Evolutionary conservation across 306 rosid genomes (phyloP), one percentile per base, ranked within the genome.

Genomic region (Cercis canadensis): DNA sequence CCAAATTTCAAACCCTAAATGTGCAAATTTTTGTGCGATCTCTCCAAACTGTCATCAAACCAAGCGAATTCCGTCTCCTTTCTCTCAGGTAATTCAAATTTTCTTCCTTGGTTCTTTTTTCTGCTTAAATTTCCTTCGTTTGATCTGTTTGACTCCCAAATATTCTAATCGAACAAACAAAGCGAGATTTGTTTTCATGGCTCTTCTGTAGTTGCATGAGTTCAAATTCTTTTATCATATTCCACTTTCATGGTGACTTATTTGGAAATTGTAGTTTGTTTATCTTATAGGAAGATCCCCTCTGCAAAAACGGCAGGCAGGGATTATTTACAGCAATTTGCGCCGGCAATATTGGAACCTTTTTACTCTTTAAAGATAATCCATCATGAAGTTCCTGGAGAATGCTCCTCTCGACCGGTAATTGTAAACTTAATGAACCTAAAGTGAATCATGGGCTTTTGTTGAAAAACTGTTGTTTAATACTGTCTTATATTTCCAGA

Each of bases 391-490:
- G 88, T 93, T 87, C 72, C 73, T 93, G 17, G 98, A 90, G 40
- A 88, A 86, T 76, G 81, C 98, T 49, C 87, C 96, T 32, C 61
- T 94, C 44, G 98, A 94, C 13, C 85, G 97, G 98, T 94, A 81
- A 54, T 29, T 63, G 44, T 65, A n/a, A 56, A 39, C 57, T 79
- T 40, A 13, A 57, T 12, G 75, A 39, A 9, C 66, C 71, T 65
- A 54, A 47, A 19, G 16, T 54, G 18, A 45, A n/a, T 57, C 57
- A 4, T 73, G 39, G 9, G 31, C 63, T 50, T 40, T 14, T 65
- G 12, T 56, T 58, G 63, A 43, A 8, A 31, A 34, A 19, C 57
- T 51, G 43, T 39, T 36, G 19, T 7, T 40, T 58, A 10, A 53
- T 73, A 17, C 45, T 33, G 32, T 44, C 7, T 37, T 33, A 37